phyloP scores from a whole-genome alignment of 2,329 filamentous ascomycete genomes.

The Hypoxylon sp. region DNA sequence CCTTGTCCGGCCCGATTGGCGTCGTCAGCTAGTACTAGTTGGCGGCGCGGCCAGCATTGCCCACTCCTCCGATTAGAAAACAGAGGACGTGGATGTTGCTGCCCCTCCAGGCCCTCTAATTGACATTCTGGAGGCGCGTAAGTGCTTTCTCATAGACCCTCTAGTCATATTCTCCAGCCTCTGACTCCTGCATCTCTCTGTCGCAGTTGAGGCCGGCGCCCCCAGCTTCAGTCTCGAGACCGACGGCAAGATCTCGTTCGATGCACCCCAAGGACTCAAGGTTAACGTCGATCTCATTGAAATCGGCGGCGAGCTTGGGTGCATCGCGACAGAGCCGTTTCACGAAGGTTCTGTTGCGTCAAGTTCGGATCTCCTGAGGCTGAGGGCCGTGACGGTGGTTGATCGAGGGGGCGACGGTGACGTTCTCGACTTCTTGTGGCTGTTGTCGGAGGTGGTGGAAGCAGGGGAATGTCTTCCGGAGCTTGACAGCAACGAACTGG shows the following conservation, averaged over 20 bases:
- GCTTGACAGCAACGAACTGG: not conserved
- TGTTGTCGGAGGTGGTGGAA: not conserved
- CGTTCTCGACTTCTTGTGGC: not conserved
- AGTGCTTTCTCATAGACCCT: no score
- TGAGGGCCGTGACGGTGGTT: constrained; percentile 1
- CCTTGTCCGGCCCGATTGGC: not conserved
- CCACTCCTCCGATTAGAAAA: constrained; percentile 6
- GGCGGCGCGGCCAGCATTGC: constrained; percentile 2
- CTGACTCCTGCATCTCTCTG: not conserved
- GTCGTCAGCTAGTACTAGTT: constrained; percentile 1
- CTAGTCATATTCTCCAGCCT: not conserved
- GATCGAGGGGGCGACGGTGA: constrained; percentile 2
- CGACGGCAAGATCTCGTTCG: constrained; percentile 6
- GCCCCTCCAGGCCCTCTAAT: not conserved
- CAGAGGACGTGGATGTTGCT: constrained; percentile 8
- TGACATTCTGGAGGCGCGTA: not conserved
- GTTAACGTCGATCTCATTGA: not conserved
- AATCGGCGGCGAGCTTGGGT: not conserved
- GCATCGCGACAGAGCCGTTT: constrained; percentile 1
- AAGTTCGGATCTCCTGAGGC: not conserved
- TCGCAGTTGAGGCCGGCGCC: not conserved
- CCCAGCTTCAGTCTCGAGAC: constrained; percentile 1
- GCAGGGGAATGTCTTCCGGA: not conserved
- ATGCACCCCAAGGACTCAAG: not conserved
- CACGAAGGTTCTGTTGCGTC: constrained; percentile 3